Base-by-base conservation (phyloP, 208 protist species). In the Trypanosoma mega region DNA sequence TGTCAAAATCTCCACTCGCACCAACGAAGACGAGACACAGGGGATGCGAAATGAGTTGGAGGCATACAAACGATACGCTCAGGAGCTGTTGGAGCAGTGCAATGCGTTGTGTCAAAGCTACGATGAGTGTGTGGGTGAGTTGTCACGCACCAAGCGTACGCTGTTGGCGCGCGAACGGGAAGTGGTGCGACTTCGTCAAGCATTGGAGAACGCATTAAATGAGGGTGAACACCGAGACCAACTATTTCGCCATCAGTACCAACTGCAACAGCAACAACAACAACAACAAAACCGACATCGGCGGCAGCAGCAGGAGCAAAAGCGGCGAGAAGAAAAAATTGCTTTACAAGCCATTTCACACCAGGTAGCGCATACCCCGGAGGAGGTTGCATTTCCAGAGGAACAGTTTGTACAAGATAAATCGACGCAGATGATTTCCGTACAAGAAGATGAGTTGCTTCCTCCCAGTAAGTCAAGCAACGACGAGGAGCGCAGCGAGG, bases 31-130 rank as follows among this genome's bases (percentile, higher is more conserved):
- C 23, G 20, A 43, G 11, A 9, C 6, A n/a, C 29, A 7, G 44
- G 36, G 14, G 44, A 7, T 56, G 24, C 8, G 51, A 9, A 34
- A 64, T 44, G 60, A 63, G 34, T 50, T 60, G 49, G 43, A 30
- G 7, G 39, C 34, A 26, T 90, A 90, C 68, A 75, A 79, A 50
- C 27, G 41, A 2, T 74, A 58, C 31, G 74, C 80, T 12, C 53
- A 77, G 18, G 60, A 86, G 24, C 73, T 88, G 6, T 75, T 78
- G 54, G 59, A 46, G 55, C 80, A 88, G 63, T 88, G 74, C 66
- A 63, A 64, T 23, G 63, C 68, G 11, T 64, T 92, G 7, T 85
- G 77, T 50, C 67, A 74, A 50, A 63, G 76, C 53, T 92, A 86
- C 67, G 70, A 83, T 56, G 73, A 64, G 18, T 79, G 78, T 54